A percentile compares a stretch with the other conserved stretches of the same genome.
Conservation (phyloP, 192 early-diverging fungal genomes). For the Physocladia obscura region DNA sequence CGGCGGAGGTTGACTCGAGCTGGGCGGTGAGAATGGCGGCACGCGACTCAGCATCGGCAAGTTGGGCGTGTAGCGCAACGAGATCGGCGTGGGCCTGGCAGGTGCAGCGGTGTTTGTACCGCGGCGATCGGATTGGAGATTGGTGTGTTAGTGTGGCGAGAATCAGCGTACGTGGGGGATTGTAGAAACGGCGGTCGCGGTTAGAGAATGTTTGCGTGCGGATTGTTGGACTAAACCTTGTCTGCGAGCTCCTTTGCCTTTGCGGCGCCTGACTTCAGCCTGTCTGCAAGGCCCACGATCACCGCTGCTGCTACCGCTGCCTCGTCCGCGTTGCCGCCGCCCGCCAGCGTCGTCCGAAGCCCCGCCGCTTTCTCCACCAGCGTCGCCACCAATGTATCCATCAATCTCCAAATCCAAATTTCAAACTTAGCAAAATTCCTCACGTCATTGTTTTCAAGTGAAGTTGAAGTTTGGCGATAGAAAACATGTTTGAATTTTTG, state of each 20-base stretch:
- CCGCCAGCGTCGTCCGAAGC: not conserved
- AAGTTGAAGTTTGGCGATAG: too few species aligned
- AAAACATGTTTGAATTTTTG: too few species aligned
- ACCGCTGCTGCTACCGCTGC: not conserved
- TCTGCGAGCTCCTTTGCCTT: not conserved
- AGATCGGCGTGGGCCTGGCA: not conserved
- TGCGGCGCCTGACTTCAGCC: not conserved
- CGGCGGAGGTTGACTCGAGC: not conserved
- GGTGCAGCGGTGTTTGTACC: not conserved
- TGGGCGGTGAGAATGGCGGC: not conserved
- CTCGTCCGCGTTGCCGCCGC: not conserved
- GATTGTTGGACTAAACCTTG: not conserved
- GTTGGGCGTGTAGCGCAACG: not conserved
- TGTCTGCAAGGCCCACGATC: not conserved
- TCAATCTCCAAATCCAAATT: too few species aligned
- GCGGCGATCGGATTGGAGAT: not conserved
- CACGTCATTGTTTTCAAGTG: too few species aligned
- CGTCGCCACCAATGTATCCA: not conserved
- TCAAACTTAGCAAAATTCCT: too few species aligned
- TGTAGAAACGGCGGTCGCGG: not conserved
- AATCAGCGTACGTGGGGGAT: not conserved
- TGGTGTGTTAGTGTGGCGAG: not conserved
- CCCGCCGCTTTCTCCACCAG: not conserved
- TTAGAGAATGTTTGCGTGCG: too few species aligned
- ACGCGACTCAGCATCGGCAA: not conserved